These are phyloP conservation scores for Kwoniella sp. DNA, from an alignment of 768 basidiomycete genomes.

Conservation along the genomic window DNA sequence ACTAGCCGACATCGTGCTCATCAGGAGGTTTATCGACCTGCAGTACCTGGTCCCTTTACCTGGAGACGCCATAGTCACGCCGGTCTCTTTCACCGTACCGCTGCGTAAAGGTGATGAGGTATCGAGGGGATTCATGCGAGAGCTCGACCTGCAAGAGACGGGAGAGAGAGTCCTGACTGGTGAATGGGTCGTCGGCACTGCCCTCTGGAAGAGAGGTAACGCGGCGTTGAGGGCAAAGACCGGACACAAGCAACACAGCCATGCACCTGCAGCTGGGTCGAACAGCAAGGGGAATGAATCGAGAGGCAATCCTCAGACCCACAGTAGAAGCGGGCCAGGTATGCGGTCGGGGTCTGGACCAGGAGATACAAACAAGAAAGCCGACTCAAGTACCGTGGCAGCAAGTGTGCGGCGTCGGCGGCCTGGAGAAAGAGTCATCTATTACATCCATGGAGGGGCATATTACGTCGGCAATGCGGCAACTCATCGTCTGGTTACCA, in stretches of 20 bases:
- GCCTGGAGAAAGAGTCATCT: slow-evolving; percentile 70
- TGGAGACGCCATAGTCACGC: slow-evolving; percentile 89
- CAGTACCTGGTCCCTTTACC: slow-evolving; percentile 81
- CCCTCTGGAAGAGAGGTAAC: slow-evolving; percentile 84
- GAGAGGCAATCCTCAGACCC: background rate
- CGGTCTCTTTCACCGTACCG: slow-evolving; percentile 84
- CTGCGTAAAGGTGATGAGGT: slow-evolving; percentile 58
- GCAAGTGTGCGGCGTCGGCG: background rate
- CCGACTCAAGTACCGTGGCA: background rate
- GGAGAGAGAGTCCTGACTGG: slow-evolving; percentile 81
- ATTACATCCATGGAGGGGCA: slow-evolving; percentile 93
- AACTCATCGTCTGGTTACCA: slow-evolving; percentile 84
- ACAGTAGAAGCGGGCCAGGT: background rate
- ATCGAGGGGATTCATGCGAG: slow-evolving; percentile 67
- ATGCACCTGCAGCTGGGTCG: background rate
- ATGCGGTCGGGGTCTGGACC: background rate
- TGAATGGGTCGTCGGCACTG: slow-evolving; percentile 96
- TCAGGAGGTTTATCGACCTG: slow-evolving; percentile 72
- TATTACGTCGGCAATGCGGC: slow-evolving; percentile 91
- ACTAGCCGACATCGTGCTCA: slow-evolving; percentile 75
- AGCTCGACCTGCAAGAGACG: slow-evolving; percentile 72
- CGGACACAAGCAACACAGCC: background rate
- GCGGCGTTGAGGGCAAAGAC: slow-evolving; percentile 65
- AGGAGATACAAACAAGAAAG: background rate
- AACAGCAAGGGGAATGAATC: background rate